These are phyloP conservation scores for Pneumocystis sp. DNA, from an alignment of 1,139 yeast genomes.

Conservation along the genomic window DNA sequence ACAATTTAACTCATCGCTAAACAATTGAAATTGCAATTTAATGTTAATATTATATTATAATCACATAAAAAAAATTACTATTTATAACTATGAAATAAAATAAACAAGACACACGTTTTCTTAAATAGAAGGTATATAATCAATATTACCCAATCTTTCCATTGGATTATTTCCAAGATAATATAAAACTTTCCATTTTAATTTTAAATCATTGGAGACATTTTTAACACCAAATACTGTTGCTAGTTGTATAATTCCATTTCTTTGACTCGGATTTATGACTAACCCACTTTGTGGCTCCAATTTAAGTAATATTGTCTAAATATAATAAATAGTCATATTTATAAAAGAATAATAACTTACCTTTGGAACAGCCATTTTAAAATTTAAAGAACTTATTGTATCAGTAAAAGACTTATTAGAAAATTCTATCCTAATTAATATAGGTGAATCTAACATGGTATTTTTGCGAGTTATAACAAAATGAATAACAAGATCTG, in stretches of 20 bases:
- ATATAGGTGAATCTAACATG: neutral
- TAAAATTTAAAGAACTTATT: neutral
- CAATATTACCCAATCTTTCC: neutral
- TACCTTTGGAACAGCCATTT: neutral
- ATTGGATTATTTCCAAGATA: neutral
- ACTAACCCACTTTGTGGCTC: neutral
- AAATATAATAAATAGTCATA: neutral
- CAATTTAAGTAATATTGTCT: neutral
- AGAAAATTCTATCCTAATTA: neutral
- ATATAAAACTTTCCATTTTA: constrained; percentile 1
- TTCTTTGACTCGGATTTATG: neutral
- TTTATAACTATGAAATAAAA: neutral
- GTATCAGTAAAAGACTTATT: neutral
- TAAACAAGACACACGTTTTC: neutral
- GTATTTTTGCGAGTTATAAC: neutral
- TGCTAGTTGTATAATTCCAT: neutral
- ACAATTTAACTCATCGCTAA: neutral
- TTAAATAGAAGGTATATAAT: neutral
- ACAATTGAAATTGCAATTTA: neutral
- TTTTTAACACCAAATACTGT: neutral
- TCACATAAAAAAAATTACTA: neutral
- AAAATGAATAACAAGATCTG: neutral
- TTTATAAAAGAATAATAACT: neutral
- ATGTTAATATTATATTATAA: neutral
- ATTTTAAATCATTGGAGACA: neutral